phyloP scores from a whole-genome alignment of 1,284 basidiomycete species.

The Cystobasidiaceae sp. region DNA sequence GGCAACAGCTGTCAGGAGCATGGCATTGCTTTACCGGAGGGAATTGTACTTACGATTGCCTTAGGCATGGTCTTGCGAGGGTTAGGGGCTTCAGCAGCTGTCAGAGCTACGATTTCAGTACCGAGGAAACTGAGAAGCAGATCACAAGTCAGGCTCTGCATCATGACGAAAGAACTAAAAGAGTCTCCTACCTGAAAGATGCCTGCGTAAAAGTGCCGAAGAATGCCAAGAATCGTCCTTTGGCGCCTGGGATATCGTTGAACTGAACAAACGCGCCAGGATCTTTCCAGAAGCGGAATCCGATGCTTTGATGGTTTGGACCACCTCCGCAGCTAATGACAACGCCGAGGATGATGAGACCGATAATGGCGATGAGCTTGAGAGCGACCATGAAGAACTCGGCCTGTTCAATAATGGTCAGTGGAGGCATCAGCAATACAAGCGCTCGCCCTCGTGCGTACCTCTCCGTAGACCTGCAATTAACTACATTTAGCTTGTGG shows the following conservation, averaged over 20 bases:
- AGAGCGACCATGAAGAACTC: slow-evolving; percentile 53
- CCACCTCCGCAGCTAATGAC: slow-evolving; percentile 46
- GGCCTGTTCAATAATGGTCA: too few relatives aligned
- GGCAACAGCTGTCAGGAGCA: neutral
- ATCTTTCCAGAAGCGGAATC: slow-evolving; percentile 34
- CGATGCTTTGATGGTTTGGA: slow-evolving; percentile 51
- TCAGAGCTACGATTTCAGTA: slow-evolving; percentile 66
- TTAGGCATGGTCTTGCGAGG: slow-evolving; percentile 43
- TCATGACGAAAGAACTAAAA: neutral
- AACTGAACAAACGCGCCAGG: slow-evolving; percentile 39
- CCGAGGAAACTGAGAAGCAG: slow-evolving; percentile 44
- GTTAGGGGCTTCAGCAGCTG: slow-evolving; percentile 47
- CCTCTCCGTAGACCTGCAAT: neutral
- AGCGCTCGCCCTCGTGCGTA: neutral
- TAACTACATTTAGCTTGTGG: neutral
- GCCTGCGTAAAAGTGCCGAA: slow-evolving; percentile 49
- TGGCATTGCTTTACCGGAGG: neutral
- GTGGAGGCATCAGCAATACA: neutral
- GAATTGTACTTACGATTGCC: slow-evolving; percentile 27
- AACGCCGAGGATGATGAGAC: slow-evolving; percentile 57
- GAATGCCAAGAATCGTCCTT: slow-evolving; percentile 40
- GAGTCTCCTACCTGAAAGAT: slow-evolving; percentile 68
- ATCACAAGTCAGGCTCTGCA: neutral
- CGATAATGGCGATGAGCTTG: slow-evolving; percentile 57
- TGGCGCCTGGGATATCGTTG: slow-evolving; percentile 49